Evolutionary conservation across 352 stramenopile species (phyloP).

Genomic region (Phytophthora pisi): DNA sequence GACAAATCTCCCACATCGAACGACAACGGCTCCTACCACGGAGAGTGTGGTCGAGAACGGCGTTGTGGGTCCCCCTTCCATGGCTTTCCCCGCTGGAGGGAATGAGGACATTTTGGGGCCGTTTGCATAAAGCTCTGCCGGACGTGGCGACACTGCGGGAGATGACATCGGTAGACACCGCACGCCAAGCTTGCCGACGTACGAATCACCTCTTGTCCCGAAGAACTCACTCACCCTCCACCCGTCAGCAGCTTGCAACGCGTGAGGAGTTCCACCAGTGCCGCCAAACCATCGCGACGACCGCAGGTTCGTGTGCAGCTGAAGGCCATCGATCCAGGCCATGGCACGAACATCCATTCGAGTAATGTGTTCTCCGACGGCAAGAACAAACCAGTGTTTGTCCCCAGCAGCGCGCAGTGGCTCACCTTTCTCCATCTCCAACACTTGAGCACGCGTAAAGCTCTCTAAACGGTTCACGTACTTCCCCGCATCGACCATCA

Average conservation of each 20-base stretch:
- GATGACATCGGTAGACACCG: conserved; percentile 33
- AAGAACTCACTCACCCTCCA: conserved; percentile 61
- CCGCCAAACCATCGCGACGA: conserved; percentile 69
- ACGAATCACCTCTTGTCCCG: conserved; percentile 48
- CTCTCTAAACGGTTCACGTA: conserved; percentile 56
- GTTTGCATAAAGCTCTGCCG: background rate
- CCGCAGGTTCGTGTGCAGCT: conserved; percentile 66
- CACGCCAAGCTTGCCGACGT: conserved; percentile 57
- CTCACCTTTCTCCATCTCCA: conserved; percentile 25
- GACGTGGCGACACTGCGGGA: background rate
- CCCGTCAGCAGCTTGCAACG: conserved; percentile 46
- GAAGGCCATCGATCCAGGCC: conserved; percentile 71
- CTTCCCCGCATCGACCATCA: conserved; percentile 43
- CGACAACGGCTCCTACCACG: conserved; percentile 33
- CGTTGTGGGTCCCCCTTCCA: conserved; percentile 32
- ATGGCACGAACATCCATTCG: conserved; percentile 58
- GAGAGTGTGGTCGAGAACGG: conserved; percentile 26
- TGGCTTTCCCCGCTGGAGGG: conserved; percentile 31
- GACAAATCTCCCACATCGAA: conserved; percentile 48
- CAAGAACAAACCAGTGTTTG: conserved; percentile 56
- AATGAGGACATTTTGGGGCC: conserved; percentile 13
- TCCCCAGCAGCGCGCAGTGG: conserved; percentile 30
- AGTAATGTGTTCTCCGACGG: conserved; percentile 51
- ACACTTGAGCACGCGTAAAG: conserved; percentile 47
- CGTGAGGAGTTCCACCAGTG: conserved; percentile 51